Conservation (phyloP, 352 stramenopile species). For the Globisporangium iwayamae region DNA sequence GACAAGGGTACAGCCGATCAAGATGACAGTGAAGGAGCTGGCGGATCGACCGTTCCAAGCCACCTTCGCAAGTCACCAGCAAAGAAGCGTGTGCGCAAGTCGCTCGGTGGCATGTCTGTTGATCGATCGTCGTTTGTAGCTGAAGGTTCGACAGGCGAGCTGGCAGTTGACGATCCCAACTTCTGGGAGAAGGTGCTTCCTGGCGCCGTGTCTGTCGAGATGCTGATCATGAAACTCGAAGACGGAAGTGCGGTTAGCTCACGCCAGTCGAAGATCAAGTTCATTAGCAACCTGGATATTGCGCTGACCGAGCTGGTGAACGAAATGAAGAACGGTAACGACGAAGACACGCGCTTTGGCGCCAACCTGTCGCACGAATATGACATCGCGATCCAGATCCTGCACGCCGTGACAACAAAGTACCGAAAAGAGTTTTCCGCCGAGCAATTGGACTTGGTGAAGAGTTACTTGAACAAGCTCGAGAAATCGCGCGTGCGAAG, state of each 20-base stretch:
- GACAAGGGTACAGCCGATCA: conserved; percentile 29
- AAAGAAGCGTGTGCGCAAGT: conserved; percentile 67
- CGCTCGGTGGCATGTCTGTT: conserved; percentile 72
- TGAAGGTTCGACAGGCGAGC: conserved; percentile 84
- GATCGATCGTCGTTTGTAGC: conserved; percentile 91
- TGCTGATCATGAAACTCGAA: conserved; percentile 85
- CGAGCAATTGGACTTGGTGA: conserved; percentile 79
- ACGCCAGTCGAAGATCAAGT: conserved; percentile 85
- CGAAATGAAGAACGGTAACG: conserved; percentile 53
- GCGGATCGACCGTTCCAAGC: conserved; percentile 9
- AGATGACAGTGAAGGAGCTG: conserved; percentile 20
- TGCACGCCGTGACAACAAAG: conserved; percentile 72
- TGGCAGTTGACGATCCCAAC: conserved; percentile 95
- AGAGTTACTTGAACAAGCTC: conserved; percentile 66
- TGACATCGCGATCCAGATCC: conserved; percentile 81
- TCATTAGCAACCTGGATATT: conserved; percentile 86
- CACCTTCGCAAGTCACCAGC: conserved; percentile 35
- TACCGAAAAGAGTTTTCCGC: conserved; percentile 78
- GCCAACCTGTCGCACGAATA: conserved; percentile 81
- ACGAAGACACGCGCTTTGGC: conserved; percentile 39
- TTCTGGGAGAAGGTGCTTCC: conserved; percentile 95
- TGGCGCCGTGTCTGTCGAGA: conserved; percentile 81
- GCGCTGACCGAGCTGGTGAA: conserved; percentile 62
- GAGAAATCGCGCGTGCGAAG: conserved; percentile 83
- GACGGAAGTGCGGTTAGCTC: conserved; percentile 78